Conservation (phyloP, 2,329 filamentous ascomycete species). For the Ciborinia camelliae region DNA sequence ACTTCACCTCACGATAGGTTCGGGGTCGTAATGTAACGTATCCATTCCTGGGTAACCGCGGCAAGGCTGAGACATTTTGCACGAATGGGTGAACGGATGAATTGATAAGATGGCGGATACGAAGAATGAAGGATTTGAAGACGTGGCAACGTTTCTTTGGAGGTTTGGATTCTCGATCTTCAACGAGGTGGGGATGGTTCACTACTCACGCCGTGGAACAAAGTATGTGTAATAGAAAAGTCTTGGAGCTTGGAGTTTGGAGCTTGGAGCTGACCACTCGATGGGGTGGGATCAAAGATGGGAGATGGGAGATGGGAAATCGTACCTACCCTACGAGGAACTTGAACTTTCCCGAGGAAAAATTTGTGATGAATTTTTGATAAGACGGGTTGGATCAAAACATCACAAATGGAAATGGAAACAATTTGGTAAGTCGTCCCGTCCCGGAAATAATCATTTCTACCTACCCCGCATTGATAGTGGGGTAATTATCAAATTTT, state of each 20-base stretch:
- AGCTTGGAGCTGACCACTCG: background rate
- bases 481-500: background rate
- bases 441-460: background rate
- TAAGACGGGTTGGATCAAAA: background rate
- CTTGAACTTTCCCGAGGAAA: background rate
- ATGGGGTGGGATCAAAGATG: background rate
- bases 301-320: background rate
- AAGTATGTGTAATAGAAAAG: background rate
- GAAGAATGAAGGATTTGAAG: background rate
- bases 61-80: slow-evolving; percentile 2
- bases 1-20: too few relatives aligned
- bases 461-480: background rate
- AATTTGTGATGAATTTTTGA: background rate
- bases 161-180: background rate
- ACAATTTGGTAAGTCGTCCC: background rate
- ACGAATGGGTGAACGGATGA: background rate
- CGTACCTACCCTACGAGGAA: background rate
- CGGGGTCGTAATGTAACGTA: slow-evolving; percentile 2
- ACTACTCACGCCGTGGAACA: background rate
- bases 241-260: slow-evolving; percentile 3
- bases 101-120: background rate
- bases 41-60: background rate
- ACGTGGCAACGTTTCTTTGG: slow-evolving; percentile 9
- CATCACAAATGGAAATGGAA: background rate
- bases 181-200: background rate